phyloP scores from a whole-genome alignment of 495 filamentous ascomycete species.

The Lophium mytilinum region DNA sequence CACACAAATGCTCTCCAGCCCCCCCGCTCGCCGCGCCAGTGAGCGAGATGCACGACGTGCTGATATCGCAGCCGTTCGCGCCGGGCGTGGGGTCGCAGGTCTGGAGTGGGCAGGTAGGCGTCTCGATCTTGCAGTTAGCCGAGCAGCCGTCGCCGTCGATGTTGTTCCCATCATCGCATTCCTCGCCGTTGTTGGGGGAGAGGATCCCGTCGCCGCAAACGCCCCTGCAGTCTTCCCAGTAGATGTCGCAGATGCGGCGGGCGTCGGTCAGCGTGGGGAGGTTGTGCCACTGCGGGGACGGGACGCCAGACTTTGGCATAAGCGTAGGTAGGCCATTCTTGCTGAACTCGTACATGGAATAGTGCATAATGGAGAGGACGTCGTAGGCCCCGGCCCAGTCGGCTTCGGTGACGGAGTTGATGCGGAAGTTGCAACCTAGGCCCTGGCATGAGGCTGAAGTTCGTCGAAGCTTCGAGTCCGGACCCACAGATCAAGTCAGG shows the following conservation, averaged over 20 bases:
- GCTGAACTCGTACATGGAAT: constrained; percentile 1
- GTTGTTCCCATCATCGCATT: constrained; percentile 7
- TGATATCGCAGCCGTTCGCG: constrained; percentile 14
- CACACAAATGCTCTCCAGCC: constrained; percentile 11
- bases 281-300: neutral
- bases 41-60: constrained; percentile 15
- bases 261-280: constrained; percentile 5
- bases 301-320: neutral
- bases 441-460: constrained; percentile 3
- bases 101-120: neutral
- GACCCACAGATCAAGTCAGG: neutral
- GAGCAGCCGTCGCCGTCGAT: neutral
- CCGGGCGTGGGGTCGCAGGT: constrained; percentile 14
- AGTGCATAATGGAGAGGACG: constrained; percentile 10
- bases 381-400: constrained; percentile 12
- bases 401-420: neutral
- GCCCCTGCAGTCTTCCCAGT: constrained; percentile 6
- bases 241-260: constrained; percentile 3
- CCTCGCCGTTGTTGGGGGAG: constrained; percentile 7
- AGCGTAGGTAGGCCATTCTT: neutral
- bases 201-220: constrained; percentile 12
- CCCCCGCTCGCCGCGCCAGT: neutral
- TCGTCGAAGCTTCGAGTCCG: neutral
- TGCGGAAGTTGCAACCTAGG: constrained; percentile 8
- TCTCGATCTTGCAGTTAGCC: neutral